A percentile compares a stretch with the other conserved stretches of the same genome.
These are phyloP conservation scores for Schwanniomyces yamadae DNA, from an alignment of 805 yeast species.

Conservation along the genomic window DNA sequence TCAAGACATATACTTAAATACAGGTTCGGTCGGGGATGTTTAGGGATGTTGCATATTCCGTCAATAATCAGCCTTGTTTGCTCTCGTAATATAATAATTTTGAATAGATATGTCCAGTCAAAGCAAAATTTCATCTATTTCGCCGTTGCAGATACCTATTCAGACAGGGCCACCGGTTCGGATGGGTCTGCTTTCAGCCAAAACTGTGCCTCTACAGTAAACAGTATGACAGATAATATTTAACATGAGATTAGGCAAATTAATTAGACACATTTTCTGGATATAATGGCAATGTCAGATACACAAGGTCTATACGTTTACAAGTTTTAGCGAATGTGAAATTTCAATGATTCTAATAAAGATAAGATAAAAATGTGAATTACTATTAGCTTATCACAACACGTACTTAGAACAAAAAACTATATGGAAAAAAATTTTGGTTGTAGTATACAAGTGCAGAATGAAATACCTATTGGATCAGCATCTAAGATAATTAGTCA, in stretches of 20 bases:
- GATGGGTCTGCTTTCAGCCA: too few relatives aligned
- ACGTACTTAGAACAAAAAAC: background rate
- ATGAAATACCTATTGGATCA: too few relatives aligned
- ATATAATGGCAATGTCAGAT: background rate
- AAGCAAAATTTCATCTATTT: too few relatives aligned
- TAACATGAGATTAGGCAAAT: background rate
- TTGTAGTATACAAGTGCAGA: constrained; percentile 2
- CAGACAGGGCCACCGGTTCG: too few relatives aligned
- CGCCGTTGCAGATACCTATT: too few relatives aligned
- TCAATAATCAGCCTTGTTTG: background rate
- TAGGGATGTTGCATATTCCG: background rate
- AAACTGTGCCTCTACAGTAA: background rate
- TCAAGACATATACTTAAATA: background rate
- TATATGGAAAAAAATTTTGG: constrained; percentile 1
- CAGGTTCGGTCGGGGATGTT: background rate
- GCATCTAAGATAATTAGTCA: constrained; percentile 53
- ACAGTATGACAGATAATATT: background rate
- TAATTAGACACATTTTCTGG: background rate
- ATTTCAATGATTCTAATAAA: background rate
- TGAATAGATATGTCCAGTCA: too few relatives aligned
- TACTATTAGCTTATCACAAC: too few relatives aligned
- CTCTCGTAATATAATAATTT: too few relatives aligned
- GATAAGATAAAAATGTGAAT: background rate
- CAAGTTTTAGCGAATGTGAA: background rate
- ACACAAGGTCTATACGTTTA: background rate